Base-by-base conservation (phyloP, 352 stramenopile genomes). In the Phytophthora lateralis region DNA sequence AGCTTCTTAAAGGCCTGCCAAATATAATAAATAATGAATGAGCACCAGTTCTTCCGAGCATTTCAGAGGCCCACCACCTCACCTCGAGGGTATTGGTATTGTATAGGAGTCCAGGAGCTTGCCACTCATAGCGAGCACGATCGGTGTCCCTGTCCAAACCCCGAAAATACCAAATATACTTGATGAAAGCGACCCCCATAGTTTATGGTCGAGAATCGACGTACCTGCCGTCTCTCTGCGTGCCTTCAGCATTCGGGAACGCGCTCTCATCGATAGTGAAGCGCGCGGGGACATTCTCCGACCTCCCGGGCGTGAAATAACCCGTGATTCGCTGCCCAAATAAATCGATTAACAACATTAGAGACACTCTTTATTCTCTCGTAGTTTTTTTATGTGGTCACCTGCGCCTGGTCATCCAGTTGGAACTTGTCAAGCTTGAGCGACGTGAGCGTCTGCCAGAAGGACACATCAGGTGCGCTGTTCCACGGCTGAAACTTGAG, bases 71-170 rank as follows among this genome's bases (percentile, higher is more conserved):
- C 18, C 24, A 12, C 20, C 5, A 43, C 12, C 2, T 51, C 15
- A 93, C 84, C 71, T 97, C 86, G 6, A 96, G 60, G 18, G 90
- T 97, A 59, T 97, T 97, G 12, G 85, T 91, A 59, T 96, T 96
- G 58, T 80, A 65, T 0, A 97, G 63, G 20, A 80, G 35, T 15
- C 89, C 89, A 8, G 78, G 77, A 4, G 82, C 82, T 51, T 71
- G 67, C 86, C 84, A 97, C 55, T 96, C 85, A 60, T 93, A 91
- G 2, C 84, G 80, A 52, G 68, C 71, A 34, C 84, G 79, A 45
- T 93, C 80, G 6, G 55, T 53, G 11, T 70, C 55, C 12, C 76
- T 78, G 35, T 47, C 29, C 1, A 32, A 32, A 12, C 11, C 1
- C 4, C 26, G 6, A 29, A 14, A 3, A 11, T 20, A 37, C 3